phyloP scores from a whole-genome alignment of 345 rosid genomes.

The Lumnitzera littorea region DNA sequence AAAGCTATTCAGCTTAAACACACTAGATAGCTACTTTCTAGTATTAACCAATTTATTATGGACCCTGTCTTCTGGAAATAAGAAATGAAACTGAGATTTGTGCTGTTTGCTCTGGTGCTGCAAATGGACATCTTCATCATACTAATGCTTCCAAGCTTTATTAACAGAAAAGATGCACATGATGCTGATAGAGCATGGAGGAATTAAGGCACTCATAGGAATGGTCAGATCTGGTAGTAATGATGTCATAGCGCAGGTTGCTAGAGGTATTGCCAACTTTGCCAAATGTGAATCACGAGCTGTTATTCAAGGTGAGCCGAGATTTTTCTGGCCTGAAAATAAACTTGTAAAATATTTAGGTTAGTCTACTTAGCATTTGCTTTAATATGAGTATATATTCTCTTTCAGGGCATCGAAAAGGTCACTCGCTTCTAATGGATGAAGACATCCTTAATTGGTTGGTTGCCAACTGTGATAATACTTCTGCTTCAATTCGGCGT shows the following conservation, averaged over 20 bases:
- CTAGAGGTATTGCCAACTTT: constrained; percentile 91
- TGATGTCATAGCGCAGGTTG: constrained; percentile 84
- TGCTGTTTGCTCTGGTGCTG: not conserved
- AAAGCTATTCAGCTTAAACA: no score
- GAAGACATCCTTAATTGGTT: constrained; percentile 79
- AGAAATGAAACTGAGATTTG: not conserved
- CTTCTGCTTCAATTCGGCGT: constrained; percentile 62
- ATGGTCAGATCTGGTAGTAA: constrained; percentile 51
- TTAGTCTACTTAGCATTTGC: not conserved
- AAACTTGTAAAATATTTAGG: not conserved
- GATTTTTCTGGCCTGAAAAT: constrained; percentile 2
- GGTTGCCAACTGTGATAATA: constrained; percentile 39
- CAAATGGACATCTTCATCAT: not conserved
- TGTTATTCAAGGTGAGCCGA: constrained; percentile 51
- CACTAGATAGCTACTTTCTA: no score
- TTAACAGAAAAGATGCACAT: constrained; percentile 57
- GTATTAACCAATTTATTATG: no score
- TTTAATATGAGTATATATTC: not conserved
- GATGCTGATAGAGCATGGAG: constrained; percentile 78
- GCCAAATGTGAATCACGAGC: constrained; percentile 95
- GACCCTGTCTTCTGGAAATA: no score
- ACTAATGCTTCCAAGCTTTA: constrained; percentile 2
- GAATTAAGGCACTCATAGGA: constrained; percentile 65
- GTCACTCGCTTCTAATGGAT: constrained; percentile 71
- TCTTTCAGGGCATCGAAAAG: constrained; percentile 64